These are phyloP conservation scores for Talaromyces piceae DNA, from an alignment of 2,329 filamentous ascomycete species.

Conservation along the genomic window DNA sequence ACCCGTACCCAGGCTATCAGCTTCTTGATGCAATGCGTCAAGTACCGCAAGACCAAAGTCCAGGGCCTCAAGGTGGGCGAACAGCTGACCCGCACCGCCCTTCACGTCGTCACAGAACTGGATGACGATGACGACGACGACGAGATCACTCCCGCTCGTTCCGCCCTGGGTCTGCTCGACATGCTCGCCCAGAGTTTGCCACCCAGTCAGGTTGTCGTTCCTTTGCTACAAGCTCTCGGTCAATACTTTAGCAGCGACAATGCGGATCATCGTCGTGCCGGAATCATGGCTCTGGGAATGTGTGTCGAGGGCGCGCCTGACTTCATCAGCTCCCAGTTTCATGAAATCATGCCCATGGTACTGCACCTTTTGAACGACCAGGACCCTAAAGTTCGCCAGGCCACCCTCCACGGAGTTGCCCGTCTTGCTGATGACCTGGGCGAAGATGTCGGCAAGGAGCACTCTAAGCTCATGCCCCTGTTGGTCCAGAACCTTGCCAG, in stretches of 20 bases:
- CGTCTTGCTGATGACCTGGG: slow-evolving; percentile 88
- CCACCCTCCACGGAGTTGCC: slow-evolving; percentile 78
- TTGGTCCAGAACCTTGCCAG: slow-evolving; percentile 84
- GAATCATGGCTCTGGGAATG: slow-evolving; percentile 85
- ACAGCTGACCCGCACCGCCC: slow-evolving; percentile 75
- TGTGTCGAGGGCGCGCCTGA: slow-evolving; percentile 95
- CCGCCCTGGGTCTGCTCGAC: slow-evolving; percentile 80
- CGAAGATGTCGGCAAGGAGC: slow-evolving; percentile 80
- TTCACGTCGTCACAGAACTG: slow-evolving; percentile 85
- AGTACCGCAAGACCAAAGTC: slow-evolving; percentile 91
- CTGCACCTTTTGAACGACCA: slow-evolving; percentile 74
- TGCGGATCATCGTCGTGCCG: slow-evolving; percentile 76
- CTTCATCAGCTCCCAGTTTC: slow-evolving; percentile 89
- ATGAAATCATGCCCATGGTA: slow-evolving; percentile 76
- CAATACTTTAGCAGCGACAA: slow-evolving; percentile 69
- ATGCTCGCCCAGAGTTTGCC: slow-evolving; percentile 82
- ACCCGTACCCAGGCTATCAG: slow-evolving; percentile 82
- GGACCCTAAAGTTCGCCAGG: slow-evolving; percentile 77
- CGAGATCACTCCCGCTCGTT: slow-evolving; percentile 75
- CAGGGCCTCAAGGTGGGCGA: slow-evolving; percentile 83
- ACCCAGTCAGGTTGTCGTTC: slow-evolving; percentile 88
- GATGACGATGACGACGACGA: slow-evolving; percentile 68
- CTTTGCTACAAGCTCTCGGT: slow-evolving; percentile 78
- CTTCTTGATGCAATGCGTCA: slow-evolving; percentile 87
- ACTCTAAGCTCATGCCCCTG: slow-evolving; percentile 73